Evolutionary conservation across 2,329 filamentous ascomycete species (phyloP), one percentile per base, ranked within the genome.

Genomic region (Pyrenophora teres): DNA sequence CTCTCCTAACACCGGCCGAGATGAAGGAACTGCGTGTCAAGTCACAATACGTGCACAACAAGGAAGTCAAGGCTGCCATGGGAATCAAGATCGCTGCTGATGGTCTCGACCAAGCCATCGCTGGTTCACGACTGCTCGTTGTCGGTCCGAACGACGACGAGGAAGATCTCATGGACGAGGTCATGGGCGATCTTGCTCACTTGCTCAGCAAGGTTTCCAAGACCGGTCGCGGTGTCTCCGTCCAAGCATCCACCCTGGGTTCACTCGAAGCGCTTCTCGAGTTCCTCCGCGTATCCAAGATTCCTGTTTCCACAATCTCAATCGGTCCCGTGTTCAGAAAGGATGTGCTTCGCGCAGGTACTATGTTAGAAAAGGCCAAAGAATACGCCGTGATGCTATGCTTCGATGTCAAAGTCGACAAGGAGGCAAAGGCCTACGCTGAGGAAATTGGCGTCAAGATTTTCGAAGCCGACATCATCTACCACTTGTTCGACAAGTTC

Each of bases 311-410:
- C 65, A 96, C 97, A 74, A 96, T 99, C 58, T 93, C 91, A 53
- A 97, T 99, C 68, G 94, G 94, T 40, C 94, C 94, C 2, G 93
- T 99, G 33, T 97, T 90, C 84, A 97, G 97, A 81, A 90, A 94
- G 68, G 94, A 99, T 76, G 90, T 99, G 47, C 94, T 97, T 84
- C 92, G 86, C 83, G 90, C 80, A 1, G 92, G 91, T 69, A 89
- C 90, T 63, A 99, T 99, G 94, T 75, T 97, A 68, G 94, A 99
- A 77, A 97, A 97, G 79, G 84, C 87, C 13, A 91, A 91, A 62
- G 92, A 99, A 72, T 95, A 87, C 65, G 94, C 94, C n/a, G 90
- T 97, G 72, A 99, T 99, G 94, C 86, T 99, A 43, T 97, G 94
- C 75, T 99, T 99, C 82, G 95, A 99, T 74, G 94, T 99, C 77